Conservation (phyloP, 2,329 filamentous ascomycete genomes). For the Clonostachys sp. region DNA sequence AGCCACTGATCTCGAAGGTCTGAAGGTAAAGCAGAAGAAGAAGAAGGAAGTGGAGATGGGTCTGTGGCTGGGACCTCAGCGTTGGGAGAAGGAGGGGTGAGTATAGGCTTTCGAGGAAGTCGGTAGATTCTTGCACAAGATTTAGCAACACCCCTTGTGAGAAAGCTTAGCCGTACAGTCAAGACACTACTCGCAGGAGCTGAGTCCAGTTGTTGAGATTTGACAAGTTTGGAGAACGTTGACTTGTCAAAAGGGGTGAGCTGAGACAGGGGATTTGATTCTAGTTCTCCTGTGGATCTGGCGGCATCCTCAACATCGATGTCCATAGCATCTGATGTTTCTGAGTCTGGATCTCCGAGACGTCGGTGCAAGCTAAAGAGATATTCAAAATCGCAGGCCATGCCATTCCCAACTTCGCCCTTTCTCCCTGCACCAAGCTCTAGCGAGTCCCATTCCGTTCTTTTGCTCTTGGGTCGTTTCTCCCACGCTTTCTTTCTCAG, state of each 20-base stretch:
- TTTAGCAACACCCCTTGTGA: slow-evolving; percentile 65
- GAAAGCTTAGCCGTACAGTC: slow-evolving; percentile 62
- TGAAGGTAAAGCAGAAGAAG: slow-evolving; percentile 22
- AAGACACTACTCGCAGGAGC: slow-evolving; percentile 33
- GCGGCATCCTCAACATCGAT: slow-evolving; percentile 10
- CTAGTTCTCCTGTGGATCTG: not conserved
- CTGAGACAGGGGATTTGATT: not conserved
- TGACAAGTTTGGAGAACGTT: slow-evolving; percentile 5
- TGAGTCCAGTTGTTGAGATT: slow-evolving; percentile 19
- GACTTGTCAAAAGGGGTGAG: slow-evolving; percentile 5
- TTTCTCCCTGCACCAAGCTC: slow-evolving; percentile 69
- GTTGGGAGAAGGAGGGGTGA: slow-evolving; percentile 18
- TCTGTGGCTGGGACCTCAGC: slow-evolving; percentile 42
- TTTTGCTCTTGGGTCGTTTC: slow-evolving; percentile 75
- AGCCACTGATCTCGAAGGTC: slow-evolving; percentile 70
- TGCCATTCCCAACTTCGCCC: slow-evolving; percentile 79
- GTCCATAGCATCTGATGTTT: slow-evolving; percentile 18
- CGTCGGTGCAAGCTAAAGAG: slow-evolving; percentile 39
- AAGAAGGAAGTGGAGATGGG: slow-evolving; percentile 13
- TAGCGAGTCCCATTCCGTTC: slow-evolving; percentile 69
- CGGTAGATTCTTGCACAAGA: slow-evolving; percentile 81
- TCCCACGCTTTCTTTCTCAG: slow-evolving; percentile 78
- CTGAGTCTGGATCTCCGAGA: slow-evolving; percentile 5
- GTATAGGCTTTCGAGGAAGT: slow-evolving; percentile 43
- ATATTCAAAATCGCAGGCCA: slow-evolving; percentile 77